Evolutionary conservation across 805 yeast species (phyloP).

Genomic region (Aciculoconidium aculeatum): DNA sequence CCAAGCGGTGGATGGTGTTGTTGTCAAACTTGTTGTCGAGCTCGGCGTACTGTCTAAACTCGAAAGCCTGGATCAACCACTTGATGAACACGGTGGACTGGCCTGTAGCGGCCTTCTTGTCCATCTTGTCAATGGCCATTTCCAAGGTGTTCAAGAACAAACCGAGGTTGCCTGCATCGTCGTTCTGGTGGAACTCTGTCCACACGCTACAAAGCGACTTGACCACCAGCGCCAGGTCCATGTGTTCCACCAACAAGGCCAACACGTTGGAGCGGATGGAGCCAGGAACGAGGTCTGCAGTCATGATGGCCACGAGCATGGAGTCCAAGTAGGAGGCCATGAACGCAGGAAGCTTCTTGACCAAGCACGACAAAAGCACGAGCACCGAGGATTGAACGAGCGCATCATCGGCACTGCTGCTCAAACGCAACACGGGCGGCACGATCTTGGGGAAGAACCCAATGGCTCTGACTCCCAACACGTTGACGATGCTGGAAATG

Average conservation of each 20-base stretch:
- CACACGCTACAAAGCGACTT: constrained; percentile 60
- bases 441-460: constrained; percentile 82
- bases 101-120: constrained; percentile 69
- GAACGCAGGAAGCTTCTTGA: constrained; percentile 83
- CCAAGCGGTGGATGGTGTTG: constrained; percentile 76
- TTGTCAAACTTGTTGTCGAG: constrained; percentile 45
- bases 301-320: constrained; percentile 53
- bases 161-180: constrained; percentile 45
- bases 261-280: constrained; percentile 57
- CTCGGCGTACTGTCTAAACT: constrained; percentile 48
- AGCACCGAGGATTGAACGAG: constrained; percentile 66
- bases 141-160: constrained; percentile 66
- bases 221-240: constrained; percentile 61
- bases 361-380: constrained; percentile 64
- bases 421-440: constrained; percentile 52
- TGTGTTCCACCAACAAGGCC: constrained; percentile 54
- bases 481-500: constrained; percentile 61
- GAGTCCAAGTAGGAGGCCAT: constrained; percentile 63
- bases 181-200: constrained; percentile 36
- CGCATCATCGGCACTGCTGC: constrained; percentile 22
- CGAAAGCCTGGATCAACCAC: constrained; percentile 66
- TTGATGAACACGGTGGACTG: constrained; percentile 64
- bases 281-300: constrained; percentile 53
- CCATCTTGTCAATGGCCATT: constrained; percentile 56
- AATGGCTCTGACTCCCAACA: constrained; percentile 79